These are phyloP conservation scores for Nicotiana undulata DNA, from an alignment of 257 asterid species.

Conservation along the genomic window DNA sequence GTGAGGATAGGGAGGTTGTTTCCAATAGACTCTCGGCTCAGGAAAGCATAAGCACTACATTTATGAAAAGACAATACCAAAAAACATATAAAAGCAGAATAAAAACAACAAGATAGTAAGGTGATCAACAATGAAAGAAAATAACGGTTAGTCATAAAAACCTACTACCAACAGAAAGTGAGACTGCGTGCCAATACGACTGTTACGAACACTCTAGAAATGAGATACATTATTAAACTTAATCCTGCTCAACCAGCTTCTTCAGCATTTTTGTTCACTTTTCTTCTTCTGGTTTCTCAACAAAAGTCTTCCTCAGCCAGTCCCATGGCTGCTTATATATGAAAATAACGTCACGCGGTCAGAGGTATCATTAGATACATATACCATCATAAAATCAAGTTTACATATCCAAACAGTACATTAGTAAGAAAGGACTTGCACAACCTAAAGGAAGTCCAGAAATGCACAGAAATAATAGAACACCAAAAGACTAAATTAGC, in stretches of 20 bases:
- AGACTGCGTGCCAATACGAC: no score
- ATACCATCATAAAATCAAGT: background rate
- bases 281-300: slow-evolving; percentile 56
- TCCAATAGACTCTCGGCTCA: no score
- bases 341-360: background rate
- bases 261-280: slow-evolving; percentile 29
- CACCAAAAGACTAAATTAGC: background rate
- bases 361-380: background rate
- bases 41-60: no score
- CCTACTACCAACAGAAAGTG: no score
- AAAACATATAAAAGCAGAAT: no score
- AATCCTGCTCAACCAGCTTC: slow-evolving; percentile 16
- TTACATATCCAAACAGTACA: background rate
- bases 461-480: background rate
- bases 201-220: background rate
- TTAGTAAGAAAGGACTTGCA: background rate
- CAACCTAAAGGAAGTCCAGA: background rate
- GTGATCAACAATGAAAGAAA: no score
- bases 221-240: slow-evolving; percentile 12
- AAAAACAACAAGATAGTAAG: no score
- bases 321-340: slow-evolving; percentile 62
- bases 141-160: no score
- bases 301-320: slow-evolving; percentile 74
- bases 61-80: no score
- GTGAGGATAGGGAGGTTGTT: no score